Conservation (phyloP, 345 rosid species). For the Cardiospermum halicacabum region DNA sequence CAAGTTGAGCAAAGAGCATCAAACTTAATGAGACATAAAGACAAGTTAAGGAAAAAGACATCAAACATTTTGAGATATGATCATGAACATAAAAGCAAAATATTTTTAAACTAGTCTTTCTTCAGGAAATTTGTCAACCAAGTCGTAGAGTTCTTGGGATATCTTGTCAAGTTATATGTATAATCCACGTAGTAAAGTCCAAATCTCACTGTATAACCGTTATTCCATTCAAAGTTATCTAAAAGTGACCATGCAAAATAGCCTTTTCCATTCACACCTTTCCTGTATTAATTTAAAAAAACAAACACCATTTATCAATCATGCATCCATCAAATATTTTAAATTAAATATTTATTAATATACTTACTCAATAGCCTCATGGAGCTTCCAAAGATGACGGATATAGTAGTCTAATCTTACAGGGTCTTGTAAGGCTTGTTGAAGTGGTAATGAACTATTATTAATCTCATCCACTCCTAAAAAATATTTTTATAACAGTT, state of each 20-base stretch:
- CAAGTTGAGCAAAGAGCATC: too few species aligned
- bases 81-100: too few species aligned
- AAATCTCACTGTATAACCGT: conserved; percentile 28
- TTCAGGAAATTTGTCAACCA: conserved; percentile 25
- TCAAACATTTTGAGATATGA: too few species aligned
- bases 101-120: background rate
- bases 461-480: background rate
- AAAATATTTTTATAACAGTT: too few species aligned
- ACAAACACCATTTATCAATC: too few species aligned
- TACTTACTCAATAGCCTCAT: conserved; percentile 18
- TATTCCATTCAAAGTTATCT: conserved; percentile 34
- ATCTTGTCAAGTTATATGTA: conserved; percentile 28
- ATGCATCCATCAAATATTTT: too few species aligned
- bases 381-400: conserved; percentile 14
- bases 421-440: conserved; percentile 13
- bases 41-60: too few species aligned
- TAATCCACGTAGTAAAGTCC: conserved; percentile 36
- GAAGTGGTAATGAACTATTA: conserved; percentile 13
- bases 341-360: background rate
- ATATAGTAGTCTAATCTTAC: conserved; percentile 7
- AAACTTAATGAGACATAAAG: too few species aligned
- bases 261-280: conserved; percentile 35
- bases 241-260: conserved; percentile 12
- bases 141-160: conserved; percentile 28
- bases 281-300: conserved; percentile 10